Base-by-base conservation (phyloP, 169 alveolate species). In the Toxoplasma gondii region DNA sequence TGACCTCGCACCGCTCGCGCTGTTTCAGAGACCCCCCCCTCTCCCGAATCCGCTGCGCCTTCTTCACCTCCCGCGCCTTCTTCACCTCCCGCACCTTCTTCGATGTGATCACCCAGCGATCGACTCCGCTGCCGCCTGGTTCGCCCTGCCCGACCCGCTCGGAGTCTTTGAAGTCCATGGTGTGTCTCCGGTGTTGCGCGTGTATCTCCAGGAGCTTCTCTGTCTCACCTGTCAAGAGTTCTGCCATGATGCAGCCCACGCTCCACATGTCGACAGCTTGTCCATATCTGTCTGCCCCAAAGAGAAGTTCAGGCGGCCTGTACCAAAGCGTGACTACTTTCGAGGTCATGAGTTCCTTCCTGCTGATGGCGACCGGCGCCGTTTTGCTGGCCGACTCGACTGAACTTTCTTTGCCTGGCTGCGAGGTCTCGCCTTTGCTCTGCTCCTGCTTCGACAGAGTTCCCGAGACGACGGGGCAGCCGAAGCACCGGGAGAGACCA, bases 251-350 rank as follows among this genome's bases (percentile, higher is more conserved):
- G 92, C 96, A 94, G 7, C 99, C 99, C 19, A 97, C 98, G 69
- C 98, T 96, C 99, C 99, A 98, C 94, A 98, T 97, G 95, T 99
- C 99, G 86, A 98, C 98, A 0, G 99, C 98, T 84, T 97, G 96
- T 41, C 98, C 98, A 93, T 99, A 99, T 74, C 97, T 82, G 39
- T 97, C 97, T 38, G 99, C 98, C 36, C 99, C 98, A 93, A 97
- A 96, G 87, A 99, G 97, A 44, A 98, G 98, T 97, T 99, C 99
- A 0, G 99, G 99, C 4, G 99, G 98, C 91, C 99, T 91, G 95
- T 99, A 99, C 99, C 99, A 99, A 90, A 98, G 97, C 31, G 99
- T 98, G 34, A 98, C 98, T 4, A 98, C 99, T 64, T 96, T 95
- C 43, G 96, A 97, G 38, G 99, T 98, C 95, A 97, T 93, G 93